Base-by-base conservation (phyloP, 306 rosid species). In the Morella rubra region DNA sequence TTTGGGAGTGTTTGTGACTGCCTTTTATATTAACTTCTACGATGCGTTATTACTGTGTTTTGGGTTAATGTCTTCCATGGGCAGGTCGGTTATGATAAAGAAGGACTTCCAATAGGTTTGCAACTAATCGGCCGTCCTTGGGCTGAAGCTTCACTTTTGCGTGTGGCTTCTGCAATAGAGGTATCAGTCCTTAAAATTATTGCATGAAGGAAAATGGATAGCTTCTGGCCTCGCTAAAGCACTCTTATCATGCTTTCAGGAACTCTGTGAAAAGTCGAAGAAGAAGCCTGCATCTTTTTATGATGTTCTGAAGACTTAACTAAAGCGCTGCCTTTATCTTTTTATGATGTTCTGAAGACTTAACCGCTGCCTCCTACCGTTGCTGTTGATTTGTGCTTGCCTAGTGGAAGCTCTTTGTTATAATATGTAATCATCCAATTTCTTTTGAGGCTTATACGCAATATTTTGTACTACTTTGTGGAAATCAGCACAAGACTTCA, bases 31-130 rank as follows among this genome's bases (percentile, higher is more conserved):
- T 65, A 18, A 8, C 71, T 16, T 8, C 42, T 65, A n/a, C 18
- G 49, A 16, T 42, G 71, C 13, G 15, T 69, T 22, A 67, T 72
- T 51, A 15, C 41, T 55, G 9, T 69, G 9, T 19, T 44, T 52
- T 49, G 44, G 16, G 50, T 54, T 49, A 46, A 71, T 32, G 55
- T 58, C 68, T 71, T 71, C 59, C 62, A 6, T 75, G 19, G 19
- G 56, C 72, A 87, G 91, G 85, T 87, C 19, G 91, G 91, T 64
- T 84, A 84, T 41, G 88, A 87, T 80, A 84, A 84, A 80, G 84
- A 89, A 85, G 98, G 97, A 55, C 97, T 94, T 83, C 98, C 97
- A 46, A 92, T 91, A 71, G 97, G 98, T 37, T 82, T 94, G 88
- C 98, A 94, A 84, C 77, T 94, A 61, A 85, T 92, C 1, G 98